Conservation (phyloP, 2,329 filamentous ascomycete species). For the Penicillium sp. region DNA sequence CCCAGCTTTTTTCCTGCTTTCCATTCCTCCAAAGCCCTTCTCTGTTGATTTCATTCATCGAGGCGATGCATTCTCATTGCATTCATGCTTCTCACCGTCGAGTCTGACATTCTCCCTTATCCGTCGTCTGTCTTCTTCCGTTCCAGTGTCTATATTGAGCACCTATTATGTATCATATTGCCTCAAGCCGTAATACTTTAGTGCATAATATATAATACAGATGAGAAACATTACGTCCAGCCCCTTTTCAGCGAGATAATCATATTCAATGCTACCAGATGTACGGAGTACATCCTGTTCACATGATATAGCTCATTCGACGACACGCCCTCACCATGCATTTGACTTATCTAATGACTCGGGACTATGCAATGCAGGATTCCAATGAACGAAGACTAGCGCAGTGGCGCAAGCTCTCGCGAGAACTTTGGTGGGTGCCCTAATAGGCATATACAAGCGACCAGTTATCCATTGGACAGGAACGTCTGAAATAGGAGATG, state of each 20-base stretch:
- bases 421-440: background rate
- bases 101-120: background rate
- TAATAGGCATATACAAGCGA: background rate
- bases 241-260: background rate
- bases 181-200: background rate
- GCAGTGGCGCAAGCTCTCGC: background rate
- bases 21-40: background rate
- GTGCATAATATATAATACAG: constrained; percentile 1
- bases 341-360: background rate
- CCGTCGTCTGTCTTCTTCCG: background rate
- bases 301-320: background rate
- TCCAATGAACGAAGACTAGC: background rate
- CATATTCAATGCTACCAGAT: background rate
- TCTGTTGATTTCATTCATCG: background rate
- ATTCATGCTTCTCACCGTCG: background rate
- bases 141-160: background rate
- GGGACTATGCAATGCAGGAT: background rate
- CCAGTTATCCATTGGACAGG: no score
- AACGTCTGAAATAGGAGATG: no score
- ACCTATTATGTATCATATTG: constrained; percentile 2
- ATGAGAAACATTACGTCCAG: background rate
- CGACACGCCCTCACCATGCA: background rate
- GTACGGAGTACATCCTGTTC: background rate
- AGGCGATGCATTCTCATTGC: background rate
- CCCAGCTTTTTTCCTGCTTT: background rate